These are phyloP conservation scores for Postia placenta DNA, from an alignment of 768 basidiomycete species.

Conservation along the genomic window DNA sequence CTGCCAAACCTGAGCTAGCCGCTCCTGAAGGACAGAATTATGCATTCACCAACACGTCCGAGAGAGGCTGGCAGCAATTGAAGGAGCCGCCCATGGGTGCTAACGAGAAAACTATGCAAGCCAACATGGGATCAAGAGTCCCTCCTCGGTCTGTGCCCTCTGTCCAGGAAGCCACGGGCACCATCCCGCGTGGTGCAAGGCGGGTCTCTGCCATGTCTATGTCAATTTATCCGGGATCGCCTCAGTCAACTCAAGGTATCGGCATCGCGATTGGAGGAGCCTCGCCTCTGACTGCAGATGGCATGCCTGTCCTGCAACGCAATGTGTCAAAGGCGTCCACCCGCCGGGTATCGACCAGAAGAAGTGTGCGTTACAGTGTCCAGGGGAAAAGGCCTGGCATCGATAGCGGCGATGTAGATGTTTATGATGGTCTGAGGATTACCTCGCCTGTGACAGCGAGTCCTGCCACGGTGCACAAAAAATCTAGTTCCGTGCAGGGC, in stretches of 20 bases:
- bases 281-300: slow-evolving; percentile 20
- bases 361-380: slow-evolving; percentile 23
- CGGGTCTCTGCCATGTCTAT: slow-evolving; percentile 37
- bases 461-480: slow-evolving; percentile 20
- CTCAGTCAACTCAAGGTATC: slow-evolving; percentile 23
- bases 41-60: not conserved
- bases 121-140: not conserved
- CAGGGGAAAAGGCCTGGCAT: slow-evolving; percentile 8
- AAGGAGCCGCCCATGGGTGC: slow-evolving; percentile 1
- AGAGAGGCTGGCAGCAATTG: not conserved
- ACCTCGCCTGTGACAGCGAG: slow-evolving; percentile 34
- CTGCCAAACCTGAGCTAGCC: slow-evolving; percentile 1
- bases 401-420: slow-evolving; percentile 17
- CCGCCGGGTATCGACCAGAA: slow-evolving; percentile 15
- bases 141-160: not conserved
- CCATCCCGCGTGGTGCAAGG: slow-evolving; percentile 34
- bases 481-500: slow-evolving; percentile 24
- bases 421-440: slow-evolving; percentile 52
- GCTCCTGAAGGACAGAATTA: not conserved
- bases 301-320: slow-evolving; percentile 16
- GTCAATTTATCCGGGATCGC: slow-evolving; percentile 43
- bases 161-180: slow-evolving; percentile 36
- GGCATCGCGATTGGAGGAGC: slow-evolving; percentile 17
- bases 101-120: slow-evolving; percentile 15
- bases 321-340: slow-evolving; percentile 13